Conservation (phyloP, 441 rosid genomes). For the Adansonia grandidieri region DNA sequence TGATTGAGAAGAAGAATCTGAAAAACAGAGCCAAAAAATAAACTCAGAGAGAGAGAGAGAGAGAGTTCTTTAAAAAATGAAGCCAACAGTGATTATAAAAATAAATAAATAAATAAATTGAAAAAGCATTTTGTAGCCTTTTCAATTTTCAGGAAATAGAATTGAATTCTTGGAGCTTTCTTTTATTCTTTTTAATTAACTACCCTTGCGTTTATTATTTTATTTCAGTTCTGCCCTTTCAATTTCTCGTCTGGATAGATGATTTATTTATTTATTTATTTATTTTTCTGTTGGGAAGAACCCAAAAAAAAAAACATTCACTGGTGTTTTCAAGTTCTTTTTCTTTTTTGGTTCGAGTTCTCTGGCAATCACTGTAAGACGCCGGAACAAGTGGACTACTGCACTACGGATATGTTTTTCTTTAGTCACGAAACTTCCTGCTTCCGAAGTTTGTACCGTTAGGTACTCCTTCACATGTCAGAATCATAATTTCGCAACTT, state of each 20-base stretch:
- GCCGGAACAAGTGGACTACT: not conserved
- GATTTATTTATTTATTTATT: not conserved
- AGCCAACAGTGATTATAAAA: no score
- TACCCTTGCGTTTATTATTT: not conserved
- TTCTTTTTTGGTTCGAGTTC: not conserved
- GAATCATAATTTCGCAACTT: not conserved
- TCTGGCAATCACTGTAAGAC: no score
- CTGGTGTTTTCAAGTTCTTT: not conserved
- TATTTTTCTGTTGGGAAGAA: not conserved
- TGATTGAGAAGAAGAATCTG: constrained; percentile 19
- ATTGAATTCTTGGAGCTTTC: constrained; percentile 43
- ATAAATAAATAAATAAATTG: not conserved
- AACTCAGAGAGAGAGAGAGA: constrained; percentile 3
- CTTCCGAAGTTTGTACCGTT: not conserved
- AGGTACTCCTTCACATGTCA: not conserved
- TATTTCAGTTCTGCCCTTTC: constrained; percentile 38
- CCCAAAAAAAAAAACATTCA: no score
- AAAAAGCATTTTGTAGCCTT: constrained; percentile 28
- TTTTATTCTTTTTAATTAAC: not conserved
- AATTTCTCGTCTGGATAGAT: constrained; percentile 24
- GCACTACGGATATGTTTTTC: not conserved
- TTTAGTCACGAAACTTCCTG: constrained; percentile 4
- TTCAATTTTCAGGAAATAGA: constrained; percentile 22
- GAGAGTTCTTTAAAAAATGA: constrained; percentile 17
- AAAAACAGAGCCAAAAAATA: constrained; percentile 10